phyloP scores from a whole-genome alignment of 2,329 filamentous ascomycete species.

The Epichloe typhina region DNA sequence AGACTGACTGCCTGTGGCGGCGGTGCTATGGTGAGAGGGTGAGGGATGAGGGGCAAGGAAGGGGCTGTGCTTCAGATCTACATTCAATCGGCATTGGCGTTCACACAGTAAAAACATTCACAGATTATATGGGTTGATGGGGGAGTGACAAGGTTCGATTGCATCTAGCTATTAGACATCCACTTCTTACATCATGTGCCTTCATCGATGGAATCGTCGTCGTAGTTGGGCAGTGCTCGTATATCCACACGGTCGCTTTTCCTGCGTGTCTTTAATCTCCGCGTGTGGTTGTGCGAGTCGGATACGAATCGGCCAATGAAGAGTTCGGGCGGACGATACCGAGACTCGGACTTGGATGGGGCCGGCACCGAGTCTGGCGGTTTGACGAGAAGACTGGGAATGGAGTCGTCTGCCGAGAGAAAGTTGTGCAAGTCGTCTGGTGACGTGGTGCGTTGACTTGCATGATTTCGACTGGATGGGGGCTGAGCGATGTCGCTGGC shows the following conservation, averaged over 20 bases:
- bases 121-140: no score
- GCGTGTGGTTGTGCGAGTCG: slow-evolving; percentile 4
- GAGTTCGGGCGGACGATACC: slow-evolving; percentile 4
- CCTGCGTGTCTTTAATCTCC: slow-evolving; percentile 7
- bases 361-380: background rate
- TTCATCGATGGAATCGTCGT: slow-evolving; percentile 21
- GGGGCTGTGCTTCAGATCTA: no score
- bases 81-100: no score
- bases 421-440: background rate
- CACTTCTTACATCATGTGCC: background rate
- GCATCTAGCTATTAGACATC: background rate
- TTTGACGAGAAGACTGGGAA: slow-evolving; percentile 7
- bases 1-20: no score
- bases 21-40: no score
- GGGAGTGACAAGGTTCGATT: no score
- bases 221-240: slow-evolving; percentile 18
- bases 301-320: slow-evolving; percentile 19
- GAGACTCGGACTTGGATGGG: background rate
- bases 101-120: no score
- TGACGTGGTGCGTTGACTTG: background rate
- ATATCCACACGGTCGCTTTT: slow-evolving; percentile 19
- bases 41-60: no score
- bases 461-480: slow-evolving; percentile 5
- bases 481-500: background rate
- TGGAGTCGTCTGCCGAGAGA: background rate